phyloP scores from a whole-genome alignment of 805 yeast genomes.

The Diddensiella santjacobensis region DNA sequence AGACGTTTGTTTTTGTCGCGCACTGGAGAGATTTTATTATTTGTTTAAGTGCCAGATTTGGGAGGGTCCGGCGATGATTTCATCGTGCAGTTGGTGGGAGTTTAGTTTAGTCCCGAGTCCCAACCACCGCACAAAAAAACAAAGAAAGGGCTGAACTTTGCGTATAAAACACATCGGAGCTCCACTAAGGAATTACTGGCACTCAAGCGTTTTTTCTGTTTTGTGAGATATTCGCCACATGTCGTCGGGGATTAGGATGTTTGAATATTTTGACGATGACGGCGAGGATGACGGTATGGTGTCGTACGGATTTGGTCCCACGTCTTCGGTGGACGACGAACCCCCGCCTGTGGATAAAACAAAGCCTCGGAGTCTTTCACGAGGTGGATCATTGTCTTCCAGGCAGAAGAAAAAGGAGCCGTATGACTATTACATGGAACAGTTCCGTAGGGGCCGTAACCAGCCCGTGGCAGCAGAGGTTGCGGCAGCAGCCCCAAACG shows the following conservation, averaged over 20 bases:
- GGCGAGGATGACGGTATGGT: conserved; percentile 12
- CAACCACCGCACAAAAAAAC: neutral
- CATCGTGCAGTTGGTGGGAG: neutral
- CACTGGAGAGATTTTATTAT: no score
- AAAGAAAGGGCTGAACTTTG: neutral
- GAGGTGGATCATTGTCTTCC: neutral
- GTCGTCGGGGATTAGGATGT: neutral
- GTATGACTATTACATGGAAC: conserved; percentile 6
- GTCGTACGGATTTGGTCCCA: conserved; percentile 20
- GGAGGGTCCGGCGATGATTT: neutral
- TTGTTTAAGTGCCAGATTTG: no score
- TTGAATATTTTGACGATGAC: neutral
- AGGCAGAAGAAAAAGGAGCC: conserved; percentile 1
- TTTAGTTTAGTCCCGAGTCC: neutral
- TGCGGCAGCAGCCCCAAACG: neutral
- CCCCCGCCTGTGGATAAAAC: neutral
- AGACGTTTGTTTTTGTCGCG: no score
- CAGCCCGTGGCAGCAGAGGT: neutral
- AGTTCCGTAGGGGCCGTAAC: conserved; percentile 6
- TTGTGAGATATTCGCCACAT: neutral
- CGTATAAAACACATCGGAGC: neutral
- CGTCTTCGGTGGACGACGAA: conserved; percentile 14
- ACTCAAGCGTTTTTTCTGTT: neutral
- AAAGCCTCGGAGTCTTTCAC: neutral
- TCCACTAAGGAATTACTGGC: neutral